These are phyloP conservation scores for Avena insularis DNA, from an alignment of 176 grass and related monocot genomes.

Conservation along the genomic window DNA sequence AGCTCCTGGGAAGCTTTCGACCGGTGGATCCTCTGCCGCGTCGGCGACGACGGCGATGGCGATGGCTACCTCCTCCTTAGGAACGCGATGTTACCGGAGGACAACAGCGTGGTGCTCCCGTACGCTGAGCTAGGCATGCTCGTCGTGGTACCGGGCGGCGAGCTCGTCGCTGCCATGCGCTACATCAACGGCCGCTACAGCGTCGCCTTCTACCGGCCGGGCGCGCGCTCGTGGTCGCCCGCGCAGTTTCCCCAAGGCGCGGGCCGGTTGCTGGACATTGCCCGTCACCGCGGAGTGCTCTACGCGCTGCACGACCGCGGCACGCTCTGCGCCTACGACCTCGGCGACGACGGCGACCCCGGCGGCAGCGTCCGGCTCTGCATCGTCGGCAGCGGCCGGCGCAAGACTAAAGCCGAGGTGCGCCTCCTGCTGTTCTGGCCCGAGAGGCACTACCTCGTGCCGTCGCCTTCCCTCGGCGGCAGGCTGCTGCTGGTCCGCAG, in stretches of 20 bases:
- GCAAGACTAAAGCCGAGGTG: background rate
- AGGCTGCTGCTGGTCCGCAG: background rate
- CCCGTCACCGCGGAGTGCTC: background rate
- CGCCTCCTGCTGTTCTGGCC: background rate
- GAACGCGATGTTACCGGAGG: too few relatives aligned
- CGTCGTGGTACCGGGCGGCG: too few relatives aligned
- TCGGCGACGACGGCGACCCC: background rate
- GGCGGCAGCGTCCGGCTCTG: background rate
- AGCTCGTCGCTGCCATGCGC: background rate
- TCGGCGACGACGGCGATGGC: too few relatives aligned
- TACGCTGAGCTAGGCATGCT: too few relatives aligned
- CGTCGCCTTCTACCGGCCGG: background rate
- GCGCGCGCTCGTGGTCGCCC: background rate
- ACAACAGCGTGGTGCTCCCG: too few relatives aligned
- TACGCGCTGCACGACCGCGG: background rate
- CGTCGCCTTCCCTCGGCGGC: background rate
- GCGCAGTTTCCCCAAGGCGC: background rate
- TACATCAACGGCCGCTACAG: background rate
- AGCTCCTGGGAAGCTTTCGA: too few relatives aligned
- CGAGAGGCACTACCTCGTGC: background rate
- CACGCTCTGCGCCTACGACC: background rate
- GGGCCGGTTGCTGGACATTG: background rate
- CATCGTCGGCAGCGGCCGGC: background rate
- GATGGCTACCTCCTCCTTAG: too few relatives aligned
- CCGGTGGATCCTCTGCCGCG: too few relatives aligned